Evolutionary conservation across 2,329 filamentous ascomycete species (phyloP).

Genomic region (Colletotrichum abscissum): DNA sequence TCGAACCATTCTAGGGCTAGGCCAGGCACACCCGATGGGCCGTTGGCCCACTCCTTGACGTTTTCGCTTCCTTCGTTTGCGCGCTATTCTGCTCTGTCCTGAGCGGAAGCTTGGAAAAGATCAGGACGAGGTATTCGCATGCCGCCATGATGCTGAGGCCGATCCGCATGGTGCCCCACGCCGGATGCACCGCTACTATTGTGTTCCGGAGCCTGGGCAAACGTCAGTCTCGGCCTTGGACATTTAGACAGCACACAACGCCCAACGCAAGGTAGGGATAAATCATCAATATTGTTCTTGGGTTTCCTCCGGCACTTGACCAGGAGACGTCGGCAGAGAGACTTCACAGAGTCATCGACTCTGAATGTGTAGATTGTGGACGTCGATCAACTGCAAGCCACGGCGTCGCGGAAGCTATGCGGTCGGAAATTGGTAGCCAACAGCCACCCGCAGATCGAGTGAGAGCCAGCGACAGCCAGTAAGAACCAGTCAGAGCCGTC

Average conservation of each 20-base stretch:
- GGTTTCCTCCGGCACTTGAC: not conserved
- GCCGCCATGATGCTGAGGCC: constrained; percentile 10
- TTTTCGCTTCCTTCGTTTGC: not conserved
- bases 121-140: not conserved
- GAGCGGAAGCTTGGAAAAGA: not conserved
- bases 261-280: not conserved
- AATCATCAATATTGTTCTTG: not conserved
- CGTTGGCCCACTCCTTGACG: not conserved
- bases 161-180: constrained; percentile 2
- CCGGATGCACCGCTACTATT: not conserved
- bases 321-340: not conserved
- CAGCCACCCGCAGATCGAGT: not conserved
- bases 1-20: constrained; percentile 24
- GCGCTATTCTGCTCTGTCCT: constrained; percentile 7
- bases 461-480: not conserved
- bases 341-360: constrained; percentile 10
- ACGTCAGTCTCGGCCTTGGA: constrained; percentile 1
- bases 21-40: constrained; percentile 2
- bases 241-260: not conserved
- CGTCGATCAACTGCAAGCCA: constrained; percentile 33
- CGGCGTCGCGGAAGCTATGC: constrained; percentile 7
- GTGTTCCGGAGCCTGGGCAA: not conserved
- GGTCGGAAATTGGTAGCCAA: constrained; percentile 4
- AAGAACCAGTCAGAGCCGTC: constrained; percentile 16
- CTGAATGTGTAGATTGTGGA: not conserved